These are phyloP conservation scores for Elsinoe fawcettii DNA, from an alignment of 2,329 filamentous ascomycete genomes.

Conservation along the genomic window DNA sequence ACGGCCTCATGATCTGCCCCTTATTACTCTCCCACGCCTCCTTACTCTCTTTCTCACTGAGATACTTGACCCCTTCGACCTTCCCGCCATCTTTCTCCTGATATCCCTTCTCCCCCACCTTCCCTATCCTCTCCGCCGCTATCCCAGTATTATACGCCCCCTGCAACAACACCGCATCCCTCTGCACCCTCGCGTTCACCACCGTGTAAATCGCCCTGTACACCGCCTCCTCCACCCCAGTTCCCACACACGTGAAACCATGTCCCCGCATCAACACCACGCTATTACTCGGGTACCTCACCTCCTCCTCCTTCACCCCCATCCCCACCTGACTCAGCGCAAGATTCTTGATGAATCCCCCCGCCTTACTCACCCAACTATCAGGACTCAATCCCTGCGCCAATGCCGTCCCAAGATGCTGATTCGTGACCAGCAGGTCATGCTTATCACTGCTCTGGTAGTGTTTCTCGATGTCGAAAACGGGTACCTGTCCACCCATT, in stretches of 20 bases:
- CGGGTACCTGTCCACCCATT: constrained; percentile 30
- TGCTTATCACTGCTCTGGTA: constrained; percentile 27
- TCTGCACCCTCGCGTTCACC: constrained; percentile 35
- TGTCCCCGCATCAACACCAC: constrained; percentile 36
- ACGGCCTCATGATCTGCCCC: constrained; percentile 31
- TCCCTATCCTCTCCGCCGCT: constrained; percentile 30
- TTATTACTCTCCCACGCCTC: constrained; percentile 35
- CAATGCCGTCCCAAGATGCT: constrained; percentile 28
- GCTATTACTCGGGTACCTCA: constrained; percentile 21
- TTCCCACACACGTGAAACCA: constrained; percentile 38
- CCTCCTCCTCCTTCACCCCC: constrained; percentile 4
- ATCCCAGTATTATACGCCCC: constrained; percentile 34
- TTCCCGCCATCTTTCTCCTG: constrained; percentile 34
- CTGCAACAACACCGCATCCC: constrained; percentile 30
- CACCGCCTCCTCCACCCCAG: constrained; percentile 38
- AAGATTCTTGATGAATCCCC: constrained; percentile 26
- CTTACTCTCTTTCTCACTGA: constrained; percentile 36
- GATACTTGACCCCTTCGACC: constrained; percentile 35
- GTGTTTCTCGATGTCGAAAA: constrained; percentile 29
- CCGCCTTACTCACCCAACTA: constrained; percentile 23
- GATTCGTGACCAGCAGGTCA: constrained; percentile 29
- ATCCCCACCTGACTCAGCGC: constrained; percentile 3
- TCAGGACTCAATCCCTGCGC: constrained; percentile 27
- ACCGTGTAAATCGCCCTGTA: constrained; percentile 39
- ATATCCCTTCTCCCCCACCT: constrained; percentile 27